A percentile compares a stretch with the other conserved stretches of the same genome.
phyloP scores from a whole-genome alignment of 129 eudicot species.

The Flaveria ramosissima region DNA sequence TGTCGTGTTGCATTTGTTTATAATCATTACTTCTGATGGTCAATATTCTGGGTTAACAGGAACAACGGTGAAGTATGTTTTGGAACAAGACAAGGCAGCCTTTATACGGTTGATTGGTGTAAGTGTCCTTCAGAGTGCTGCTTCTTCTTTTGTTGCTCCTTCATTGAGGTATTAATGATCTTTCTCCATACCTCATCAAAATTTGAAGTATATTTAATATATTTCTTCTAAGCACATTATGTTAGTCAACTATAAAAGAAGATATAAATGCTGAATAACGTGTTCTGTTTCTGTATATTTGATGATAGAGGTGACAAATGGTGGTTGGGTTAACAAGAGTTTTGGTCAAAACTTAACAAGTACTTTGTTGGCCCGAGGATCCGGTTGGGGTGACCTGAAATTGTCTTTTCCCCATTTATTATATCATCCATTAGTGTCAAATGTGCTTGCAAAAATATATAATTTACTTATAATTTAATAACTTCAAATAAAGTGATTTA shows the following conservation, averaged over 20 bases:
- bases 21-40: conserved; percentile 1
- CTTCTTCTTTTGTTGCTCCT: conserved; percentile 97
- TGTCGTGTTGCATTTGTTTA: background rate
- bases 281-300: background rate
- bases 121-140: conserved; percentile 95
- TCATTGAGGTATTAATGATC: conserved; percentile 70
- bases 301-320: background rate
- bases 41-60: conserved; percentile 47
- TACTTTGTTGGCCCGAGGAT: background rate
- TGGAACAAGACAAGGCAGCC: conserved; percentile 94
- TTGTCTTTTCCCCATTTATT: background rate
- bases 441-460: too few relatives aligned
- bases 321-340: conserved; percentile 3
- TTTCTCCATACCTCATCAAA: background rate
- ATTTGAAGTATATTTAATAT: background rate
- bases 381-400: background rate
- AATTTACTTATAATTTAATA: background rate
- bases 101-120: conserved; percentile 85
- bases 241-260: background rate
- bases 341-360: background rate
- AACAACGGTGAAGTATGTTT: conserved; percentile 89
- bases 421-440: too few relatives aligned
- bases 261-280: background rate
- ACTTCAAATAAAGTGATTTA: background rate
- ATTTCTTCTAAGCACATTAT: background rate